phyloP scores from a whole-genome alignment of 768 basidiomycete genomes.

The Collybia nuda region DNA sequence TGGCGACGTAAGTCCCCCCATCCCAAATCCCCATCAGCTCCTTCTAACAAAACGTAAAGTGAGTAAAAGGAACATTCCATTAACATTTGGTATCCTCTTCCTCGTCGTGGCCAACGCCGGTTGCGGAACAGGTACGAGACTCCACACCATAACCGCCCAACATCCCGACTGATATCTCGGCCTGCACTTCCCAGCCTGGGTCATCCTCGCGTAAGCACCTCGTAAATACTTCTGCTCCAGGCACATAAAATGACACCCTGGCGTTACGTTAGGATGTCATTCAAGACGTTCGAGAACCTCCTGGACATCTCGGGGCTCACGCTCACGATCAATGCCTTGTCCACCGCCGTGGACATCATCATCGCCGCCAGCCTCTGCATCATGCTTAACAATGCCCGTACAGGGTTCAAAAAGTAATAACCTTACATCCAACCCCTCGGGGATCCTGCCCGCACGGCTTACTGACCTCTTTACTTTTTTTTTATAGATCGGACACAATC shows the following conservation, averaged over 20 bases:
- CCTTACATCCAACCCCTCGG: no score
- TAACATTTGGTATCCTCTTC: neutral
- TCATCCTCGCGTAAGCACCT: constrained; percentile 34
- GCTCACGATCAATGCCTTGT: constrained; percentile 48
- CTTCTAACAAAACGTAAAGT: neutral
- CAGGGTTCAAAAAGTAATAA: constrained; percentile 49
- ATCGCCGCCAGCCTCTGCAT: constrained; percentile 47
- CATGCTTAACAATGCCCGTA: constrained; percentile 45
- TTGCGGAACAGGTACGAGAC: constrained; percentile 30
- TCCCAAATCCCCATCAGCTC: neutral
- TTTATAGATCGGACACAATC: constrained; percentile 43
- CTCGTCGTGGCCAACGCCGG: constrained; percentile 6
- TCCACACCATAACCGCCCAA: neutral
- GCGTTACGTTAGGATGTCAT: constrained; percentile 24
- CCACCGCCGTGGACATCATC: constrained; percentile 43
- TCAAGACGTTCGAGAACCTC: constrained; percentile 34
- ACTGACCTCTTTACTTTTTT: neutral
- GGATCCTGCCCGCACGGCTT: no score
- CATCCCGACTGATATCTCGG: neutral
- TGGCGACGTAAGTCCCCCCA: neutral
- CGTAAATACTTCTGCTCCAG: neutral
- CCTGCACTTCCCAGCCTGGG: constrained; percentile 30
- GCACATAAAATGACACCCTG: neutral
- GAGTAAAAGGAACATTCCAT: neutral
- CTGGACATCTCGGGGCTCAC: constrained; percentile 40